A percentile compares a stretch with the other conserved stretches of the same genome.
These are phyloP conservation scores for Teunomyces funiuensis DNA, from an alignment of 805 yeast genomes.

Conservation along the genomic window DNA sequence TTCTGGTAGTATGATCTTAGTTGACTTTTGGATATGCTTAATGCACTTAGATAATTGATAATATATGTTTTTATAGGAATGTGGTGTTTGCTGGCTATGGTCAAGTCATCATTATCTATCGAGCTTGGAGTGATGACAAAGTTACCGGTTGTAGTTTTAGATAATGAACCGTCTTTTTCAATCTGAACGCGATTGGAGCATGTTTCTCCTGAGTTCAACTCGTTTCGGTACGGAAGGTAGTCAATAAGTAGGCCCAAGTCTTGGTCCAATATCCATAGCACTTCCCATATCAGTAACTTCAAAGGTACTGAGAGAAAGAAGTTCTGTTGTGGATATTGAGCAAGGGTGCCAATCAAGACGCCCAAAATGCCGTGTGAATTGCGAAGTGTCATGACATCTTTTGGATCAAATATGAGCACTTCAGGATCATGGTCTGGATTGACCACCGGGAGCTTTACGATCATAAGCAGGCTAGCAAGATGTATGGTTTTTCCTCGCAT, in stretches of 20 bases:
- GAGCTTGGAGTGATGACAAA: conserved; percentile 9
- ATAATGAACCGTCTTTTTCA: not conserved
- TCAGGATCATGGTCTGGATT: conserved; percentile 14
- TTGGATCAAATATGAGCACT: conserved; percentile 60
- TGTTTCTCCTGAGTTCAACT: not conserved
- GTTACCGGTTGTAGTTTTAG: conserved; percentile 2
- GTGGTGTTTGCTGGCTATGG: conserved; percentile 3
- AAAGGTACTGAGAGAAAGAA: conserved; percentile 83
- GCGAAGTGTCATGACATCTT: conserved; percentile 54
- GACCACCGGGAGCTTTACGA: conserved; percentile 20
- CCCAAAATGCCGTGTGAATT: conserved; percentile 66
- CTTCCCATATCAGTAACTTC: conserved; percentile 71
- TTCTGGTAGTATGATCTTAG: conserved; percentile 12
- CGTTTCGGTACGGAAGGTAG: conserved; percentile 21
- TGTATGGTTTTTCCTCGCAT: not conserved
- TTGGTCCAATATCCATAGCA: conserved; percentile 56
- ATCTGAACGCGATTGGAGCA: not conserved
- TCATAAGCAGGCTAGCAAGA: not conserved
- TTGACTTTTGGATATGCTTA: not conserved
- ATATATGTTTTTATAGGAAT: not conserved
- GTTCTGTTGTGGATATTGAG: conserved; percentile 92
- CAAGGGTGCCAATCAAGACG: conserved; percentile 75
- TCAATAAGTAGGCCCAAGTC: conserved; percentile 46
- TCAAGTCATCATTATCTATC: not conserved
- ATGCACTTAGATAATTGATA: conserved; percentile 10